A percentile compares a stretch with the other conserved stretches of the same genome.
phyloP scores from a whole-genome alignment of 495 filamentous ascomycete genomes.

The Aspergillus sclerotiicarbonarius region DNA sequence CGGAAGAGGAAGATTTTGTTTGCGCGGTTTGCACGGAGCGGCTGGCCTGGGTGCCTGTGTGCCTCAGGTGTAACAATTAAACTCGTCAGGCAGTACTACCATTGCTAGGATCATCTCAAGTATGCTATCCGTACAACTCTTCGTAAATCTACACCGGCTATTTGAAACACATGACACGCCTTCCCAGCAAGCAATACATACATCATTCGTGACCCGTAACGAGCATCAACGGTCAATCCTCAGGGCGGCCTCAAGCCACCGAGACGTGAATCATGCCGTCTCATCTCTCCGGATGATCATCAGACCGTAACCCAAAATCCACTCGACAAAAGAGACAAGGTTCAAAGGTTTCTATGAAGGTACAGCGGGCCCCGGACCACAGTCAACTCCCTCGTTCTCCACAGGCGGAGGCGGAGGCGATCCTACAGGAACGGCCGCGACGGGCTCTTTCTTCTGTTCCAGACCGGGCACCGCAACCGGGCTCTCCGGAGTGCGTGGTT shows the following conservation, averaged over 20 bases:
- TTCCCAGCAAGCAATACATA: slow-evolving; percentile 12
- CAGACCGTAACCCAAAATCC: slow-evolving; percentile 1
- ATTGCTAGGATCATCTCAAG: no score
- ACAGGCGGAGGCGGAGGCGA: neutral
- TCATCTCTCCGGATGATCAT: slow-evolving; percentile 9
- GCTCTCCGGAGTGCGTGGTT: slow-evolving; percentile 35
- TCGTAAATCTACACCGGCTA: slow-evolving; percentile 1
- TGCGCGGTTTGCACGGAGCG: no score
- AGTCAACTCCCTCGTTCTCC: slow-evolving; percentile 5
- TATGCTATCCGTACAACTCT: slow-evolving; percentile 1
- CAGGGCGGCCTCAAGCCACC: no score
- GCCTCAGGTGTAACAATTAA: no score
- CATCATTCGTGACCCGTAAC: slow-evolving; percentile 30
- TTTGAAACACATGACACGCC: neutral
- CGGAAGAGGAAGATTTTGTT: slow-evolving; percentile 1
- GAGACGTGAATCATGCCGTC: slow-evolving; percentile 2
- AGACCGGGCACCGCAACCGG: slow-evolving; percentile 7
- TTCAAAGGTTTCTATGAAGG: slow-evolving; percentile 5
- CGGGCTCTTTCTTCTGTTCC: neutral
- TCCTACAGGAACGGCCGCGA: neutral
- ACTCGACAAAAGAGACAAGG: neutral
- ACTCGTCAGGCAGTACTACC: no score
- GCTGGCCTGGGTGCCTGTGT: no score
- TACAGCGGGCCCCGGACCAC: neutral
- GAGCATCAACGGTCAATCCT: slow-evolving; percentile 17